Evolutionary conservation across 305 asterid species (phyloP), one percentile per base, ranked within the genome.

Genomic region (Euphrasia arctica): DNA sequence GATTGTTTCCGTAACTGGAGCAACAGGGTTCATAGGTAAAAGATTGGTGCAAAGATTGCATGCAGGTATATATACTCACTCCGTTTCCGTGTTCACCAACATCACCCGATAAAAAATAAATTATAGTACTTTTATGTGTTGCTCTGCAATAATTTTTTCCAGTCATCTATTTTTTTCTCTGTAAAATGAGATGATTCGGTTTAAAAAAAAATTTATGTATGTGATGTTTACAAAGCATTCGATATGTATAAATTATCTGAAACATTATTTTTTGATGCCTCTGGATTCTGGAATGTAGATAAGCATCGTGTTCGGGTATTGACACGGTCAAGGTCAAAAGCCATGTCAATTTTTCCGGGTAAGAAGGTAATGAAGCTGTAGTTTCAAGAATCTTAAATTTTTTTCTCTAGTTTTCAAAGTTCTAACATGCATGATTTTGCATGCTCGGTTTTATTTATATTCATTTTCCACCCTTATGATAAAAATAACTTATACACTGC

Each of bases 11-110:
- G 70, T 89, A 36, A 87, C 97, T 13, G 98, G 98, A 64, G 98
- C 96, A 45, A 92, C 98, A 14, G 97, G 98, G 49, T 92, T 92
- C 79, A 77, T 92, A 54, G 98, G 98, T 54, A 92, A 78, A 88
- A 77, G 89, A 73, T 80, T 92, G 91, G 97, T 92, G 72, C 84
- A 80, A 79, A 85, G 86, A 82, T 83, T 92, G 83, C 90, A 80
- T 45, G 81, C 85, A 79, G 98, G 98, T 91, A 80, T 36, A 15
- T 32, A 4, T 32, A 32, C 2, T 34, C 27, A 57, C 65, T 58
- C 60, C 54, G 25, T 27, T 52, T 57, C 58, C 65, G 18, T 67
- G 8, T 6, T 31, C 0, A 43, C 13, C 25, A 62, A 69, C 36
- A 32, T 32, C 36, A 32, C 36, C 36, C 36, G 36, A 32, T 32